These are phyloP conservation scores for Pythium phragmiticola DNA, from an alignment of 352 stramenopile species.

Conservation along the genomic window DNA sequence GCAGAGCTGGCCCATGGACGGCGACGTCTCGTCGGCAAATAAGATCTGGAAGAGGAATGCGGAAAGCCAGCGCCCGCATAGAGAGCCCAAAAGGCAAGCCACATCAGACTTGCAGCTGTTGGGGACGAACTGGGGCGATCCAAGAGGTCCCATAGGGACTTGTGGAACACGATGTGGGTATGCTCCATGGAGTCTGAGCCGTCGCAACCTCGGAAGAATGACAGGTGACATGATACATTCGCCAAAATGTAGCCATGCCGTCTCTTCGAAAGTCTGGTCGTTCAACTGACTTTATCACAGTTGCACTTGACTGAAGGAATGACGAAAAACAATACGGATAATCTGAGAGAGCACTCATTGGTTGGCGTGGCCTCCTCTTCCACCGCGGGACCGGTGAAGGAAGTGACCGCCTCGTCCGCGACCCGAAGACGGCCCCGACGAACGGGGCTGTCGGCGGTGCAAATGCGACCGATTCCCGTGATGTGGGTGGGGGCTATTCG, in stretches of 20 bases:
- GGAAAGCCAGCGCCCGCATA: conserved; percentile 1
- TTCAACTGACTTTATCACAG: background rate
- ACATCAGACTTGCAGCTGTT: conserved; percentile 11
- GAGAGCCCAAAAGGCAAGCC: background rate
- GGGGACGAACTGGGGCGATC: conserved; percentile 17
- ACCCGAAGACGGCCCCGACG: conserved; percentile 2
- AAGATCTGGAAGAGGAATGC: background rate
- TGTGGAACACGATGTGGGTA: conserved; percentile 20
- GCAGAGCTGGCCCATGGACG: conserved; percentile 70
- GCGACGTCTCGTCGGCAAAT: background rate
- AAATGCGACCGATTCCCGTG: conserved; percentile 13
- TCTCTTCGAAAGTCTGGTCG: background rate
- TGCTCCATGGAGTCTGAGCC: conserved; percentile 13
- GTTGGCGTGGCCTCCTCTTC: conserved; percentile 7
- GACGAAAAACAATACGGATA: background rate
- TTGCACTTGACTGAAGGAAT: background rate
- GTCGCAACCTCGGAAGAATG: conserved; percentile 6
- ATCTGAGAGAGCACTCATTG: conserved; percentile 1
- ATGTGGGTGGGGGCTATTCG: conserved; percentile 5
- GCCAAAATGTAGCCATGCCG: conserved; percentile 7
- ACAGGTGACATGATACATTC: conserved; percentile 5
- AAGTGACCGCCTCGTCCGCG: conserved; percentile 16
- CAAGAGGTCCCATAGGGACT: conserved; percentile 7
- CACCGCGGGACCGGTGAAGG: conserved; percentile 15
- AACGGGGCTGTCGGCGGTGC: conserved; percentile 22